Evolutionary conservation across 441 rosid species (phyloP).

Genomic region (Biscutella laevigata): DNA sequence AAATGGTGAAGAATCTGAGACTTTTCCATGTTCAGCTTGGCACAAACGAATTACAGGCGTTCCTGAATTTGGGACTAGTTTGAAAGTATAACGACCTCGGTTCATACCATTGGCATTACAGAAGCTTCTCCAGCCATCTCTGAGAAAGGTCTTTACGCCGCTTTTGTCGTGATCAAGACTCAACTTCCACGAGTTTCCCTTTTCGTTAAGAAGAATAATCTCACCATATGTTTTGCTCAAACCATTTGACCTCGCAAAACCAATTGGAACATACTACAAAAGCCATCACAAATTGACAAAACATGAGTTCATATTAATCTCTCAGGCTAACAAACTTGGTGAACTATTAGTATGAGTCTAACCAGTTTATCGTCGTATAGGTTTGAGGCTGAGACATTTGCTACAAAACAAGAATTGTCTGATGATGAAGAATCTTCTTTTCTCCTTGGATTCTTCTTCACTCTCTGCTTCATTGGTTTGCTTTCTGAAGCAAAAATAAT

Average conservation of each 20-base stretch:
- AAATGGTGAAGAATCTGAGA: background rate
- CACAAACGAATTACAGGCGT: constrained; percentile 11
- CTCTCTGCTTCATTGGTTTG: background rate
- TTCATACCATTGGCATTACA: constrained; percentile 13
- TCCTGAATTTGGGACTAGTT: constrained; percentile 3
- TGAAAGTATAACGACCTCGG: constrained; percentile 1
- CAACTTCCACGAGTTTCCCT: constrained; percentile 21
- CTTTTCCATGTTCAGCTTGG: background rate
- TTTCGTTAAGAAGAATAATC: constrained; percentile 7
- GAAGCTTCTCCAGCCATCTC: constrained; percentile 18
- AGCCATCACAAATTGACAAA: background rate
- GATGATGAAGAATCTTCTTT: constrained; percentile 11
- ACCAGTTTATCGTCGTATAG: constrained; percentile 11
- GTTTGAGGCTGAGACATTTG: constrained; percentile 3
- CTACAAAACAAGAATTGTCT: constrained; percentile 4
- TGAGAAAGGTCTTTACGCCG: background rate
- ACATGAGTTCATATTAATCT: background rate
- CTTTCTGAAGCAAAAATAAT: background rate
- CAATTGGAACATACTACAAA: constrained; percentile 18
- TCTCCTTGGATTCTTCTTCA: constrained; percentile 3
- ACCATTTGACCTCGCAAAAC: constrained; percentile 17
- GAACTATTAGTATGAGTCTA: background rate
- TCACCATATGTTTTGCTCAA: background rate
- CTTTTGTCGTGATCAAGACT: background rate
- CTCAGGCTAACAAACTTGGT: background rate